phyloP scores from a whole-genome alignment of 2,329 filamentous ascomycete genomes.

The Aspergillus jensenii region DNA sequence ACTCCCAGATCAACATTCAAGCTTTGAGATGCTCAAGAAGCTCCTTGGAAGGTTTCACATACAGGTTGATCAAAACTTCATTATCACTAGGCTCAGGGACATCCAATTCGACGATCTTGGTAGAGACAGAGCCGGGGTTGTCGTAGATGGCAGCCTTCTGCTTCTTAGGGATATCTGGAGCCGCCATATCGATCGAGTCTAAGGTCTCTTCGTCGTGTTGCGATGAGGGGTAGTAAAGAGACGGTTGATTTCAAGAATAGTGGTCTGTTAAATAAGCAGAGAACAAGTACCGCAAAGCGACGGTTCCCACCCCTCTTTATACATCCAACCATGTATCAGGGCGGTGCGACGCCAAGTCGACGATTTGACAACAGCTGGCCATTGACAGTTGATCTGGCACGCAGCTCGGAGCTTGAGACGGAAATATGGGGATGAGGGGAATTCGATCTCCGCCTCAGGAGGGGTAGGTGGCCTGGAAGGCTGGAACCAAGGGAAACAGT shows the following conservation, averaged over 20 bases:
- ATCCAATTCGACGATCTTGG: slow-evolving; percentile 63
- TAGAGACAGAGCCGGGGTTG: slow-evolving; percentile 64
- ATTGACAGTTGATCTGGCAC: neutral
- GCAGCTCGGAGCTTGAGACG: too few species aligned
- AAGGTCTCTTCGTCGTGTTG: neutral
- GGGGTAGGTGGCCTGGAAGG: neutral
- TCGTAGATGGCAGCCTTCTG: slow-evolving; percentile 67
- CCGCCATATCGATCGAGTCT: slow-evolving; percentile 3
- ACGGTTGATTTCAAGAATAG: neutral
- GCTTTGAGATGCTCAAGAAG: neutral
- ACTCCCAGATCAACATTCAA: neutral
- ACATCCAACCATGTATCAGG: neutral
- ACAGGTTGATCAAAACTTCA: slow-evolving; percentile 64
- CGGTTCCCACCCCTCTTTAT: neutral
- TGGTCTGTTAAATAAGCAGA: neutral
- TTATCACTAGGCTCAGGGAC: slow-evolving; percentile 64
- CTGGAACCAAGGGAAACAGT: neutral
- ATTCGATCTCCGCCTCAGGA: neutral
- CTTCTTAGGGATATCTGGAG: slow-evolving; percentile 53
- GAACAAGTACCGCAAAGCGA: neutral
- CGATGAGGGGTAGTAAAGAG: neutral
- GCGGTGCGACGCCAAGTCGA: neutral
- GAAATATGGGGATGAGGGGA: neutral
- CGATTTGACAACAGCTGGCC: neutral
- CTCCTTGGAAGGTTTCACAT: slow-evolving; percentile 14